Evolutionary conservation across 1,284 basidiomycete species (phyloP), one percentile per base, ranked within the genome.

Genomic region (Lignosus rhinocerotis): DNA sequence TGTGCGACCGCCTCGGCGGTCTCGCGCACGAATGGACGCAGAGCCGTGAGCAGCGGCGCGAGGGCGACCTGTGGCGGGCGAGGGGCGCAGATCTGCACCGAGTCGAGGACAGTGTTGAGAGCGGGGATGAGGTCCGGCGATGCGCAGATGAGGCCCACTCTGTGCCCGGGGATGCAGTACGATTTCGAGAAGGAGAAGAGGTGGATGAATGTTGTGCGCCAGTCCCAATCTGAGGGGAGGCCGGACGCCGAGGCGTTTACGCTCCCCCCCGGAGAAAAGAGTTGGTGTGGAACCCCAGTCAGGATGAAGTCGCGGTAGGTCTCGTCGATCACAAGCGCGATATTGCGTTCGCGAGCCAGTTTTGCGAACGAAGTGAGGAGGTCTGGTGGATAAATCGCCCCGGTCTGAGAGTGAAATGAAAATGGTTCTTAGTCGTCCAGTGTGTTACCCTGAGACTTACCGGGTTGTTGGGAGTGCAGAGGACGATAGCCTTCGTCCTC

Each of bases 251-350:
- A 41, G 5, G 49, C 16, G 14, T n/a, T 31, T 6, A 51, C 7
- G 43, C 55, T 45, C 11, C 43, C 21, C 12, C 21, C 39, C 4
- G 59, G 46, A 14, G 58, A 43, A 68, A 87, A 90, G 25, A 87
- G 78, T 41, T 68, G 64, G 70, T 88, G 90, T 0, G 88, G 84
- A 6, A 77, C 75, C 30, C 72, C 72, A 14, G 78, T 68, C 0
- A 79, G 73, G 45, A 93, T 78, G 67, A 96, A 94, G 68, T 96
- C 93, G 17, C 92, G 84, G 72, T 96, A 96, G 0, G 93, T 94
- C 73, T 94, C 91, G 71, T 94, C 92, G n/a, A 96, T 61, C 19
- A 96, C 82, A 16, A 96, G 80, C 0, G 92, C 87, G 9, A 95
- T 70, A 3, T 80, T 75, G 34, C 80, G 73, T 53, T 81, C 73